phyloP scores from a whole-genome alignment of 257 asterid genomes.

The Capsicum chinense region DNA sequence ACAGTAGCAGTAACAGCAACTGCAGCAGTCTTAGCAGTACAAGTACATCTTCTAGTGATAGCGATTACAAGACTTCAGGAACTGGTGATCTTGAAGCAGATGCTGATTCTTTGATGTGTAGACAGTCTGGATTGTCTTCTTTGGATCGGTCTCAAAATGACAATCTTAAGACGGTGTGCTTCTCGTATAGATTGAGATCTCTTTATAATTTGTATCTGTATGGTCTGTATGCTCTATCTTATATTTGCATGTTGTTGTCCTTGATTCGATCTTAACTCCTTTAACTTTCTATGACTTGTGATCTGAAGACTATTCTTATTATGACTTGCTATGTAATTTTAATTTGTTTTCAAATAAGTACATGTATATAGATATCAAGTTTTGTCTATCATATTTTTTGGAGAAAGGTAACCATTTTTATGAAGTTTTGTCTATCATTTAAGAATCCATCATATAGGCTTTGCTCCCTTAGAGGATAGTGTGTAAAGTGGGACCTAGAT shows the following conservation, averaged over 20 bases:
- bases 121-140: conserved; percentile 90
- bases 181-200: background rate
- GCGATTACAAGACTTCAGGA: conserved; percentile 74
- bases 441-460: conserved; percentile 4
- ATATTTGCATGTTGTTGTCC: conserved; percentile 11
- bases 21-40: conserved; percentile 88
- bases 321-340: background rate
- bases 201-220: background rate
- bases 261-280: background rate
- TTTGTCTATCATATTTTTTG: background rate
- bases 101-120: conserved; percentile 88
- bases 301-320: conserved; percentile 16
- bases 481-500: conserved; percentile 8
- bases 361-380: background rate
- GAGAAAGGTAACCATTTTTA: background rate
- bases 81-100: conserved; percentile 95
- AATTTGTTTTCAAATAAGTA: background rate
- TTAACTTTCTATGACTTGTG: conserved; percentile 1
- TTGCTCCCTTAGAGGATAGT: background rate
- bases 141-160: conserved; percentile 65
- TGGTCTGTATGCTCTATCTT: background rate
- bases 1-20: conserved; percentile 89
- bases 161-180: conserved; percentile 63
- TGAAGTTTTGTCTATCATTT: conserved; percentile 1
- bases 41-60: conserved; percentile 88